Evolutionary conservation across 1,284 basidiomycete species (phyloP), one percentile per base, ranked within the genome.

Genomic region (Cyathus pygmaeus): DNA sequence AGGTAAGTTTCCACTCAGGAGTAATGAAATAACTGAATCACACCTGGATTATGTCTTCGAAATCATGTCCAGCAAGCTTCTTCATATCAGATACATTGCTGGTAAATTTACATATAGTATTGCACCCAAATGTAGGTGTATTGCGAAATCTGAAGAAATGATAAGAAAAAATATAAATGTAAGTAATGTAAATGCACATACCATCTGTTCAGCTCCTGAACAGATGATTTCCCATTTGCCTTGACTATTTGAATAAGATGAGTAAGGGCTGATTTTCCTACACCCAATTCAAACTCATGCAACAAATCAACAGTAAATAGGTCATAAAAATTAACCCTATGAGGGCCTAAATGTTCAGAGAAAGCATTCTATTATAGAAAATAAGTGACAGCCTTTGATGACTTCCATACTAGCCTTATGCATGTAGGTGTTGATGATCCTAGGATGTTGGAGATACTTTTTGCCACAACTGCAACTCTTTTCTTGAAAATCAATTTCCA

Each of bases 211-310:
- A 75, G 59, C 39, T 46, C 50, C 23, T 62, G 57, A 13, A 71
- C 57, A 10, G 23, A 39, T 10, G 57, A 58, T 5, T 47, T 24
- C 2, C 64, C 63, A 29, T 49, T 27, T 11, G 68, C 58, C 31
- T 69, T 46, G 2, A 73, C 55, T 26, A 74, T 63, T 2, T 65
- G 59, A 33, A 71, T 59, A 2, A 74, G 59, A 60, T 73, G 71
- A 4, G 61, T 63, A 19, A 71, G 67, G 2, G 62, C 36, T 1
- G 59, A 56, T 41, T 71, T 73, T 65, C 65, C 69, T 23, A 71
- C 63, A 27, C 71, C 70, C 46, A 71, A 59, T 50, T 74, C 70
- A 59, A 73, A 72, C 44, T 76, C 71, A 59, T 76, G 74, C 7
- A 76, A 52, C 4, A 73, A 41, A 59, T 76, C 72, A 2, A 60